Evolutionary conservation across 2,329 filamentous ascomycete species (phyloP).

Genomic region (Pseudopithomyces maydicus): DNA sequence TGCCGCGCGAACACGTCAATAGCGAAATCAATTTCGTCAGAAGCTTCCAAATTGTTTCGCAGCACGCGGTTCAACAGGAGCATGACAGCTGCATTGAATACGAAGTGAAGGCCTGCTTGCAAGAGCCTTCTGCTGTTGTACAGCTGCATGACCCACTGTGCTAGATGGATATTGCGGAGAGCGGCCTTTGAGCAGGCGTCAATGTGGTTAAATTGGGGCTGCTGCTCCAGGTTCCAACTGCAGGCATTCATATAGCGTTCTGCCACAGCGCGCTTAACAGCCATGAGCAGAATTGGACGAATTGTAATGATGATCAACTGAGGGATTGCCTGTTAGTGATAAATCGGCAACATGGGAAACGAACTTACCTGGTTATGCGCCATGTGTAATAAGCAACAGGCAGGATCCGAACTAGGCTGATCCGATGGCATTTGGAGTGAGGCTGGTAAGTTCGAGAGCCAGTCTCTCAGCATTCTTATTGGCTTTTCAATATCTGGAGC

Average conservation of each 20-base stretch:
- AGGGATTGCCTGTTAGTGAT: neutral
- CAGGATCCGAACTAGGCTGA: conserved; percentile 17
- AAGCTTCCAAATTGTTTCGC: neutral
- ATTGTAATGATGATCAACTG: conserved; percentile 28
- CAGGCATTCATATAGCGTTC: conserved; percentile 19
- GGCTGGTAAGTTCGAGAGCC: conserved; percentile 22
- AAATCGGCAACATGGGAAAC: neutral
- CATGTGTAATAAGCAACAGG: conserved; percentile 31
- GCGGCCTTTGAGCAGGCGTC: conserved; percentile 25
- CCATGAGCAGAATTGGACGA: conserved; percentile 28
- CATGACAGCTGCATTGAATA: conserved; percentile 34
- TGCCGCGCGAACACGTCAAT: conserved; percentile 29
- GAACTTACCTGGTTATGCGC: conserved; percentile 23
- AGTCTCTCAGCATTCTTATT: conserved; percentile 25
- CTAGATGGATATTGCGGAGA: conserved; percentile 23
- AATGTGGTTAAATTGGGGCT: conserved; percentile 16
- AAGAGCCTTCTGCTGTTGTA: conserved; percentile 20
- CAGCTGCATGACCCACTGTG: conserved; percentile 15
- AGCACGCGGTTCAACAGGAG: conserved; percentile 29
- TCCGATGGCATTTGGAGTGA: conserved; percentile 16
- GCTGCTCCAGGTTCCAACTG: conserved; percentile 15
- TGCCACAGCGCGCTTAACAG: conserved; percentile 29
- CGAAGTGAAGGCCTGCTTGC: conserved; percentile 30
- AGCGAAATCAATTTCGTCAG: conserved; percentile 24
- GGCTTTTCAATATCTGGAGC: conserved; percentile 22